Base-by-base conservation (phyloP, 305 asterid species). In the Fraxinus nigra region DNA sequence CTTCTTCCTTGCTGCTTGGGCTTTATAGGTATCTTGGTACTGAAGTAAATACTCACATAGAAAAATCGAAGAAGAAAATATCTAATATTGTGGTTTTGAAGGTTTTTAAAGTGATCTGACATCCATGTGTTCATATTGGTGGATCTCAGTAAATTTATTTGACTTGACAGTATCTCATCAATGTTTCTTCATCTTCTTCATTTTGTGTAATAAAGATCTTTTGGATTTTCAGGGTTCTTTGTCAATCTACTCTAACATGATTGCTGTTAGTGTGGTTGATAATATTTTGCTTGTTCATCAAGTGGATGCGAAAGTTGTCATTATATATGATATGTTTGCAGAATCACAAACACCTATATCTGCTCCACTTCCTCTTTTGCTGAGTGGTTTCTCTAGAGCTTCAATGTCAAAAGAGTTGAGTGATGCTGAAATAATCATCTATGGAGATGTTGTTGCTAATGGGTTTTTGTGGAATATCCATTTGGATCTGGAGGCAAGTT, bases 241-340 rank as follows among this genome's bases (percentile, higher is more conserved):
- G 79, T 94, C 98, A 85, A 88, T 91, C 69, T 94, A 92, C 87
- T 96, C 98, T 80, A 90, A 87, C 84, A 90, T 81, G 89, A 89
- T 92, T 78, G 92, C 91, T 78, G 89, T 91, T 81, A 96, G 93
- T 79, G 97, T 92, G 80, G 90, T 96, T 80, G 98, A 96, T 89
- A 96, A 92, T 83, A 89, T 93, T 82, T 87, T 96, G 90, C 92
- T 96, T 72, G 92, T 96, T 90, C 99, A 96, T 89, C 99, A 96
- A 90, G 94, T 86, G 89, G 99, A 93, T 65, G 98, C 98, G 40
- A 96, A 94, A 87, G 99, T 96, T 81, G 97, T 90, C 79, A 96
- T 96, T 81, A 80, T 96, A 78, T 96, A 96, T 46, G 99, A 96
- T 83, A 78, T 94, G 51, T 93, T 85, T 88, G 83, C 93, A 72